A percentile compares a stretch with the other conserved stretches of the same genome.
phyloP scores from a whole-genome alignment of 78 protist genomes.

The Dictyostelium intermedium region DNA sequence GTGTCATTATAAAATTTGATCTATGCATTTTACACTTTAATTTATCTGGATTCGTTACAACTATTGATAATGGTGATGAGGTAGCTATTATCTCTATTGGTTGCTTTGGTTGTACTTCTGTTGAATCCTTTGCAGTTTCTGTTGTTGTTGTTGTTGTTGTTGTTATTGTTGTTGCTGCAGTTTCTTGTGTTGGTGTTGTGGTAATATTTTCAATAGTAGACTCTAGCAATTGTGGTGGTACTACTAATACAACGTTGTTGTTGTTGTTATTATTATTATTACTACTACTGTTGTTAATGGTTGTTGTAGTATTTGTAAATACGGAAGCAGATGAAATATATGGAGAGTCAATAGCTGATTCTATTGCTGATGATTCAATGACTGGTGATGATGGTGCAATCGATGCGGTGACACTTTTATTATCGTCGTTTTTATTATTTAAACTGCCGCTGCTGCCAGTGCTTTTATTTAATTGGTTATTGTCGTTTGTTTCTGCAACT shows the following conservation, averaged over 20 bases:
- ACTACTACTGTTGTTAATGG: no score
- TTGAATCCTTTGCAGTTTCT: background rate
- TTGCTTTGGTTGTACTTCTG: background rate
- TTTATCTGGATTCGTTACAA: background rate
- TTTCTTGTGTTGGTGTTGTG: background rate
- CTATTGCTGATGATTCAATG: background rate
- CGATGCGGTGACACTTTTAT: background rate
- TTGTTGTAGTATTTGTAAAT: background rate
- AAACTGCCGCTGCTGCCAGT: background rate
- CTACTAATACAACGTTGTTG: background rate
- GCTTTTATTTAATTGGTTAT: background rate
- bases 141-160: background rate
- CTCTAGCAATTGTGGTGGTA: background rate
- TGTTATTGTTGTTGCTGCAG: background rate
- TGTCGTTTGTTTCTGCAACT: background rate
- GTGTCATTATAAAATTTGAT: conserved; percentile 43
- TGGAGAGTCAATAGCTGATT: background rate
- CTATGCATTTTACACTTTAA: conserved; percentile 53
- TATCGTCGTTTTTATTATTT: background rate
- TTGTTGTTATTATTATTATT: background rate
- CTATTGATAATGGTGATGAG: background rate
- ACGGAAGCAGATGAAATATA: background rate
- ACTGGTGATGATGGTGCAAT: background rate
- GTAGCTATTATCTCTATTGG: background rate
- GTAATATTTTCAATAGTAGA: background rate